These are phyloP conservation scores for Epichloe elymi DNA, from an alignment of 2,329 filamentous ascomycete genomes.

Conservation along the genomic window DNA sequence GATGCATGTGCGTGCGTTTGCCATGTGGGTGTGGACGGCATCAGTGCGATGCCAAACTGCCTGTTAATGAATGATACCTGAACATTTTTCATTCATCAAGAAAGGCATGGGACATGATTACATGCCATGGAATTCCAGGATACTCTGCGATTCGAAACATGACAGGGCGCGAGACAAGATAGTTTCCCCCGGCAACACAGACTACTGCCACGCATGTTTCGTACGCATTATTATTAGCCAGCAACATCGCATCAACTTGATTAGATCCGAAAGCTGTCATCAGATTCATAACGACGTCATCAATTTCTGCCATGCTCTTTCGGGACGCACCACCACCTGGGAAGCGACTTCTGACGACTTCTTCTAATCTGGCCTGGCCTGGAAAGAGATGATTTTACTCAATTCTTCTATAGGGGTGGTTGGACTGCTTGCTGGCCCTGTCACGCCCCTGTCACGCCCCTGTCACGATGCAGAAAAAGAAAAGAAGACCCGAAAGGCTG, in stretches of 20 bases:
- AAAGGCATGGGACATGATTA: too few relatives aligned
- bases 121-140: too few relatives aligned
- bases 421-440: too few relatives aligned
- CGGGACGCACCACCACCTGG: not conserved
- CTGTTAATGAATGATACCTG: too few relatives aligned
- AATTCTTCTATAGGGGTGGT: not conserved
- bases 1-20: too few relatives aligned
- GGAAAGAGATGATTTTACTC: not conserved
- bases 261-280: not conserved
- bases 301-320: not conserved
- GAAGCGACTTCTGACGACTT: not conserved
- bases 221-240: not conserved
- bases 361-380: not conserved
- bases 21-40: too few relatives aligned
- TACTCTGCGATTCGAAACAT: too few relatives aligned
- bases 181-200: not conserved
- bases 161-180: not conserved
- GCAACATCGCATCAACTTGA: not conserved
- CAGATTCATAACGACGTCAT: slow-evolving; percentile 2
- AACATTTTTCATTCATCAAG: too few relatives aligned
- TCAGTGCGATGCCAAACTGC: too few relatives aligned
- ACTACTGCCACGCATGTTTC: not conserved
- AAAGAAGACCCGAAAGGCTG: not conserved
- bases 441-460: not conserved
- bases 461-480: not conserved